Evolutionary conservation across 2,329 filamentous ascomycete genomes (phyloP).

Genomic region (Fusarium praegraminearum): DNA sequence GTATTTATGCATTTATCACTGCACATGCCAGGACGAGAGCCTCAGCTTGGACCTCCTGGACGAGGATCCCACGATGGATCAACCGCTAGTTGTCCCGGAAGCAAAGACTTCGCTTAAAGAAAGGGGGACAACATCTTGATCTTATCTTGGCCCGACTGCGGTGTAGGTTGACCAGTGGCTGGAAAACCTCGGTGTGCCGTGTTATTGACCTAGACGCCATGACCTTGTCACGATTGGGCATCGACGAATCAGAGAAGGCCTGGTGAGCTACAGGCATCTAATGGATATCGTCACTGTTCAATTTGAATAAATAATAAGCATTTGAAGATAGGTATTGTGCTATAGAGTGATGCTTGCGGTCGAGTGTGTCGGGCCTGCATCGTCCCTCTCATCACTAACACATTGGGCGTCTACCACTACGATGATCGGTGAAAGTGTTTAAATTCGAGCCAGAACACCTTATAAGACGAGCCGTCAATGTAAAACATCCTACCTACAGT

Average conservation of each 20-base stretch:
- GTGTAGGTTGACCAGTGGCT: not conserved
- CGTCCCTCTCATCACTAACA: not conserved
- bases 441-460: too few species aligned
- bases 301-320: accelerated
- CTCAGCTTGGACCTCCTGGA: not conserved
- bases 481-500: too few species aligned
- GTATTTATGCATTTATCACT: not conserved
- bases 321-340: accelerated
- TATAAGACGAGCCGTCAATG: too few species aligned
- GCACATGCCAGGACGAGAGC: not conserved
- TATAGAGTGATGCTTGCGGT: not conserved
- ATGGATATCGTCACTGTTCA: not conserved
- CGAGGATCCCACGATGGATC: not conserved
- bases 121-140: not conserved
- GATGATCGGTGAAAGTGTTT: not conserved
- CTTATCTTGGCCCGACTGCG: not conserved
- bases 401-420: not conserved
- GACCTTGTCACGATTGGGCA: not conserved
- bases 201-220: not conserved
- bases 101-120: not conserved
- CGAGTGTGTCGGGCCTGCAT: not conserved
- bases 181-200: not conserved
- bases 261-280: not conserved
- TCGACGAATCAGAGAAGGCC: not conserved
- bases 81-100: not conserved